phyloP scores from a whole-genome alignment of 169 alveolate genomes.

The Plasmodium cynomolgi region DNA sequence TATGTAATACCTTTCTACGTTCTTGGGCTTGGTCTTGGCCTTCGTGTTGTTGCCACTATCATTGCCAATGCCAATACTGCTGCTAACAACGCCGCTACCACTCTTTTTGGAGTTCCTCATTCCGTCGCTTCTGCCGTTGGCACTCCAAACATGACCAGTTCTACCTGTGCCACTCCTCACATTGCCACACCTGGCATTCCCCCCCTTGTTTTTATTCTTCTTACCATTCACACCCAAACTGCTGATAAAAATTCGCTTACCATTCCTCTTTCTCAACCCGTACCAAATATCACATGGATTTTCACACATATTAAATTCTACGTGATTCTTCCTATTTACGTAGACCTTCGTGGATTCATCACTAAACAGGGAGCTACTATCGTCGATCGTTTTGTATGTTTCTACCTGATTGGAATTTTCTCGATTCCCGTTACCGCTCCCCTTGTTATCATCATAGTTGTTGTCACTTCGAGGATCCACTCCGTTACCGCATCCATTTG shows the following conservation, averaged over 20 bases:
- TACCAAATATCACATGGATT: conserved; percentile 87
- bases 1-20: conserved; percentile 40
- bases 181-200: background rate
- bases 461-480: background rate
- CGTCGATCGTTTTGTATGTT: conserved; percentile 47
- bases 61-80: background rate
- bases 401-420: conserved; percentile 8
- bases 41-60: background rate
- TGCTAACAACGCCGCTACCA: background rate
- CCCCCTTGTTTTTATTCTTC: conserved; percentile 13
- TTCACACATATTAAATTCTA: conserved; percentile 82
- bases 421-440: background rate
- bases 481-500: background rate
- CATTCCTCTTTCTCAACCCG: conserved; percentile 83
- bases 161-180: background rate
- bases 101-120: background rate
- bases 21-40: background rate
- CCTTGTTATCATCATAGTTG: conserved; percentile 7
- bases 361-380: conserved; percentile 33
- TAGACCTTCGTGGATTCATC: conserved; percentile 65
- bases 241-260: conserved; percentile 81
- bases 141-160: background rate
- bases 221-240: conserved; percentile 54
- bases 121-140: background rate
- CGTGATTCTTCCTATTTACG: conserved; percentile 34